These are phyloP conservation scores for Hippophae gyantsensis DNA, from an alignment of 306 rosid genomes.

Conservation along the genomic window DNA sequence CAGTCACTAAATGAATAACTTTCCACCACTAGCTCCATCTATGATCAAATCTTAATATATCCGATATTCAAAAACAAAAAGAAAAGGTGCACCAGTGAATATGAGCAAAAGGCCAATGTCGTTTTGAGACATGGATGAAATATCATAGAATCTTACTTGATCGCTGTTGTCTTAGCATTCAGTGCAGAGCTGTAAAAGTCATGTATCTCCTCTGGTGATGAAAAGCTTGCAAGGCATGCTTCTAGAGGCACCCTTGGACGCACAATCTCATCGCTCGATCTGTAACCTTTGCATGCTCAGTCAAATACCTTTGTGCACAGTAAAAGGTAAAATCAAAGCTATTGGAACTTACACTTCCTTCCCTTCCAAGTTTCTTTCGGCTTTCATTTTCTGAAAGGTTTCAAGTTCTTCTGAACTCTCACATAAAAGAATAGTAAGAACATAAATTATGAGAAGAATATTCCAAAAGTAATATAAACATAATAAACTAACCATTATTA, in stretches of 20 bases:
- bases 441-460: constrained; percentile 3
- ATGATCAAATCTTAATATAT: too few relatives aligned
- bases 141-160: constrained; percentile 51
- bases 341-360: constrained; percentile 70
- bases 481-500: constrained; percentile 54
- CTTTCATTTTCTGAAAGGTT: constrained; percentile 64
- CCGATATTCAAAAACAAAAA: too few relatives aligned
- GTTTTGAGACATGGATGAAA: not conserved
- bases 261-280: constrained; percentile 63
- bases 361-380: constrained; percentile 73
- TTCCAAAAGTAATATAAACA: constrained; percentile 1
- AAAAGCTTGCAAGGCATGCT: constrained; percentile 82
- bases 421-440: constrained; percentile 20
- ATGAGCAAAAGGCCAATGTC: too few relatives aligned
- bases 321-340: constrained; percentile 6
- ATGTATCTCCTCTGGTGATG: constrained; percentile 86
- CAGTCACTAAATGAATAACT: too few relatives aligned
- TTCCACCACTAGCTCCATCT: too few relatives aligned
- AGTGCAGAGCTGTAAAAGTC: constrained; percentile 88
- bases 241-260: constrained; percentile 96
- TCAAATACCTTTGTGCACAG: not conserved
- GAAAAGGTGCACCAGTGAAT: too few relatives aligned
- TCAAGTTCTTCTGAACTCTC: constrained; percentile 64
- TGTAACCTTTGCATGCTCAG: constrained; percentile 36
- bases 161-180: constrained; percentile 78